Percentiles rank a stretch among this genome's conserved stretches.
Evolutionary conservation across 371 early-diverging fungal species (phyloP).

Genomic region (Mucor racemosus): DNA sequence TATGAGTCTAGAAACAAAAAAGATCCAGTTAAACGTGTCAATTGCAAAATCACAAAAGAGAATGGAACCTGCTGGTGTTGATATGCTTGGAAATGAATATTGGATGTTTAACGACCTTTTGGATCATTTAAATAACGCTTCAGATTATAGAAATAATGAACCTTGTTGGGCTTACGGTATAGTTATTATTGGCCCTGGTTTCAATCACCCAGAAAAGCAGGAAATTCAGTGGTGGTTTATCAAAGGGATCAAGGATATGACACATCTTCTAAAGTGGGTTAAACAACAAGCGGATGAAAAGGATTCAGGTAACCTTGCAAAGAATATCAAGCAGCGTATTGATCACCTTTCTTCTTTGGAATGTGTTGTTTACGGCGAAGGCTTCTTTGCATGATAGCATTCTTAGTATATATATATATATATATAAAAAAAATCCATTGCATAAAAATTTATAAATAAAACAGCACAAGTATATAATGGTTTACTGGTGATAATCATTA

Average conservation of each 20-base stretch:
- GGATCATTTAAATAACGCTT: constrained; percentile 17
- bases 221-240: constrained; percentile 40
- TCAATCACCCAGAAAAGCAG: background rate
- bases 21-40: constrained; percentile 18
- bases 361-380: constrained; percentile 35
- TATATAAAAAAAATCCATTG: background rate
- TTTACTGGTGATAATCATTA: too few species aligned
- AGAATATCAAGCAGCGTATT: constrained; percentile 16
- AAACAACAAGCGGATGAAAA: constrained; percentile 5
- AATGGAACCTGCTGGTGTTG: constrained; percentile 24
- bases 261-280: constrained; percentile 23
- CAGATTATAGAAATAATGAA: constrained; percentile 34
- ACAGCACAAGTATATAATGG: too few species aligned
- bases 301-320: background rate
- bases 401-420: background rate
- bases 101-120: constrained; percentile 47
- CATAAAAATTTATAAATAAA: background rate
- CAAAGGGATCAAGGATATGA: constrained; percentile 30
- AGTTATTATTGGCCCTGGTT: constrained; percentile 44
- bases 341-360: constrained; percentile 30
- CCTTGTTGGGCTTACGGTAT: constrained; percentile 44
- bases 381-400: constrained; percentile 18
- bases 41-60: constrained; percentile 25
- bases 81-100: constrained; percentile 42
- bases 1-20: constrained; percentile 21